Evolutionary conservation across 306 rosid genomes (phyloP).

Genomic region (Aeschynomene evenia): DNA sequence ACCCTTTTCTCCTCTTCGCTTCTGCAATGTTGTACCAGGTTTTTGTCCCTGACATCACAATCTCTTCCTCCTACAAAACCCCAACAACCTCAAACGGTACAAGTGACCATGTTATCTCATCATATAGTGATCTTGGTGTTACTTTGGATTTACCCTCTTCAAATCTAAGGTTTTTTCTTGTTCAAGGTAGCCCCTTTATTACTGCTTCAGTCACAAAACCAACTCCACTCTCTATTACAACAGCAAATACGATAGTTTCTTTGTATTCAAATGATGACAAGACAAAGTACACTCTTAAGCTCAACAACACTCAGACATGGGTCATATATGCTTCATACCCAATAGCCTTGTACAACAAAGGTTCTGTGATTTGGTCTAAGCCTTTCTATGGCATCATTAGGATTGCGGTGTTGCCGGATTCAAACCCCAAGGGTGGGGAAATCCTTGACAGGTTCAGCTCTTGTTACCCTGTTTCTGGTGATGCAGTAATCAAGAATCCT

Average conservation of each 20-base stretch:
- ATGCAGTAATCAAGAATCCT: slow-evolving; percentile 48
- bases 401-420: slow-evolving; percentile 51
- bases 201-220: slow-evolving; percentile 46
- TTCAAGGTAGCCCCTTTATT: slow-evolving; percentile 77
- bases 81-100: background rate
- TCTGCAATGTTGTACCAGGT: slow-evolving; percentile 57
- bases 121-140: slow-evolving; percentile 66
- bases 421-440: slow-evolving; percentile 34
- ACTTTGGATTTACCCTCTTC: slow-evolving; percentile 73
- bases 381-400: slow-evolving; percentile 64
- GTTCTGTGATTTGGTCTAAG: slow-evolving; percentile 41
- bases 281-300: slow-evolving; percentile 58
- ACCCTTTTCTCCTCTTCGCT: slow-evolving; percentile 58
- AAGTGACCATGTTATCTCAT: slow-evolving; percentile 51
- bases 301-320: slow-evolving; percentile 78
- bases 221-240: slow-evolving; percentile 53
- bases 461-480: slow-evolving; percentile 70
- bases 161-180: slow-evolving; percentile 58
- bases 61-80: slow-evolving; percentile 42
- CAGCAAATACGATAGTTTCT: slow-evolving; percentile 60
- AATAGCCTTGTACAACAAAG: slow-evolving; percentile 34
- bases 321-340: slow-evolving; percentile 61
- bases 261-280: slow-evolving; percentile 38
- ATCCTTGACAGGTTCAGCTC: slow-evolving; percentile 64
- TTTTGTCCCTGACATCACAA: slow-evolving; percentile 64